These are phyloP conservation scores for Metroxylon sagu DNA, from an alignment of 176 grass and related monocot species.

Conservation along the genomic window DNA sequence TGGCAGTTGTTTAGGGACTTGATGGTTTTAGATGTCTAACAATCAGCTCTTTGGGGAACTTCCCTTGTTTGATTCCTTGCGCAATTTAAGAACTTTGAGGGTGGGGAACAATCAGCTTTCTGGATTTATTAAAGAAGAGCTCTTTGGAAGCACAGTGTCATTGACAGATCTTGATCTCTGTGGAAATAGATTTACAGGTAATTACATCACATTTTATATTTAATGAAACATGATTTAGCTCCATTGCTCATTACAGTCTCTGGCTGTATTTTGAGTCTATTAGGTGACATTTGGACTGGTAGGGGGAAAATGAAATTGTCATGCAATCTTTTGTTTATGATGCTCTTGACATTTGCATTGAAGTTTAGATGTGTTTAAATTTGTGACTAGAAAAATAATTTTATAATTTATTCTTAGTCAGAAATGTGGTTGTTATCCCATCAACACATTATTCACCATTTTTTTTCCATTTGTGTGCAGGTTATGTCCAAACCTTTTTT, in stretches of 20 bases:
- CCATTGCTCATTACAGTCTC: too few relatives aligned
- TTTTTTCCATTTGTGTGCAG: conserved; percentile 31
- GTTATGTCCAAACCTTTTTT: conserved; percentile 24
- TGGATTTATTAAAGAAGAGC: conserved; percentile 48
- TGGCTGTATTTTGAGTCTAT: too few relatives aligned
- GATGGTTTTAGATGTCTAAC: conserved; percentile 69
- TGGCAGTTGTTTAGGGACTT: conserved; percentile 76
- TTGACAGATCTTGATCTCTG: conserved; percentile 80
- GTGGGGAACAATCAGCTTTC: conserved; percentile 44
- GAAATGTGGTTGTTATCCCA: too few relatives aligned
- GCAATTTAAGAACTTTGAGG: conserved; percentile 53
- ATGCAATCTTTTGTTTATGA: too few relatives aligned
- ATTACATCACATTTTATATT: neutral
- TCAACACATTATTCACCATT: too few relatives aligned
- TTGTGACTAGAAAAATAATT: too few relatives aligned
- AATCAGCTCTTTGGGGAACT: conserved; percentile 57
- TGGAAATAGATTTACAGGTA: conserved; percentile 90
- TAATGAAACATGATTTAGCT: too few relatives aligned
- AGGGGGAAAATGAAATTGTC: too few relatives aligned
- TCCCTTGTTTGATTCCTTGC: conserved; percentile 51
- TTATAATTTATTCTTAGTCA: too few relatives aligned
- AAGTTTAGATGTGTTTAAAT: too few relatives aligned
- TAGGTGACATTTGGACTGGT: too few relatives aligned
- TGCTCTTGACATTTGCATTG: too few relatives aligned
- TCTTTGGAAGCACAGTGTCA: conserved; percentile 61